Conservation (phyloP, 331 rosid species). For the Acacia pycnantha region DNA sequence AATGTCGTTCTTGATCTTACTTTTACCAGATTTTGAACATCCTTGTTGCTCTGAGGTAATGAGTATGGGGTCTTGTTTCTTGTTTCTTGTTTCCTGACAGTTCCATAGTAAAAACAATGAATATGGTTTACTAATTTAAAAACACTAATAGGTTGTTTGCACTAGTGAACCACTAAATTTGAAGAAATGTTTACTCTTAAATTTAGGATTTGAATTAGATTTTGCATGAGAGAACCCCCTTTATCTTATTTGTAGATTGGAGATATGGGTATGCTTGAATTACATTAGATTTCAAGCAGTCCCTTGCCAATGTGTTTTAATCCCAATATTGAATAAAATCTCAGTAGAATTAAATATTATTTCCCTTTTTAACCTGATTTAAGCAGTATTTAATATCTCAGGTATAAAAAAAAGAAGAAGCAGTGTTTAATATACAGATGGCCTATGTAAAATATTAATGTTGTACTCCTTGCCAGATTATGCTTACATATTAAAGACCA, state of each 20-base stretch:
- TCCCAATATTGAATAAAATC: background rate
- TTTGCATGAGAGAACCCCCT: background rate
- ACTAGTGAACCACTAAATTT: background rate
- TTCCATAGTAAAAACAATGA: background rate
- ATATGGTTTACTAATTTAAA: background rate
- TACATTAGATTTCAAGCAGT: background rate
- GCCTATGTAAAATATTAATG: background rate
- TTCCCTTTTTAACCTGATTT: background rate
- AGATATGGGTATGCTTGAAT: background rate
- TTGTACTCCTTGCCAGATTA: background rate
- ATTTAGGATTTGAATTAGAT: background rate
- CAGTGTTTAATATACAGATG: constrained; percentile 6
- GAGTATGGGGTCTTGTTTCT: too few relatives aligned
- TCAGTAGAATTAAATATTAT: background rate
- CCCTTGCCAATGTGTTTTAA: background rate
- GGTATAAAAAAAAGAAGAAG: too few relatives aligned
- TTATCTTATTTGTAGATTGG: background rate
- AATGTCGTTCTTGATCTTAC: background rate
- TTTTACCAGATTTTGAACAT: background rate
- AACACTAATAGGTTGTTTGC: background rate
- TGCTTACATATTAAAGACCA: constrained; percentile 14
- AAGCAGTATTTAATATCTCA: background rate
- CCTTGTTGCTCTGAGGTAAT: background rate
- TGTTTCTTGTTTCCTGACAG: background rate
- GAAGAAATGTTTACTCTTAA: background rate